A percentile compares a stretch with the other conserved stretches of the same genome.
Conservation (phyloP, 306 rosid genomes). For the Calophaca sinica region DNA sequence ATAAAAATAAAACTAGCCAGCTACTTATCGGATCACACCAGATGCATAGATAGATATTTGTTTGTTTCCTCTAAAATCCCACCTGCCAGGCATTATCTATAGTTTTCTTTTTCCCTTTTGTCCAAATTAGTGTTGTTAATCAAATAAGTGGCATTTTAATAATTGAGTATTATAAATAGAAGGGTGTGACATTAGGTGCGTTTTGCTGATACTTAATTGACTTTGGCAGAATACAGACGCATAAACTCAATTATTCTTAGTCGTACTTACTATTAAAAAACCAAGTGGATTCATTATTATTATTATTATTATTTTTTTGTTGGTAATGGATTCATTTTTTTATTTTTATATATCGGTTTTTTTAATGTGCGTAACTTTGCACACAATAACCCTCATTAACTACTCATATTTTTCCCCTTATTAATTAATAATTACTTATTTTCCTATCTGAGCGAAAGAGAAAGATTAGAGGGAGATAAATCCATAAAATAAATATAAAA, state of each 20-base stretch:
- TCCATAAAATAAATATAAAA: too few relatives aligned
- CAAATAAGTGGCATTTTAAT: slow-evolving; percentile 12
- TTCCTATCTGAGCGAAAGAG: too few relatives aligned
- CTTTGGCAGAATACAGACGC: slow-evolving; percentile 5
- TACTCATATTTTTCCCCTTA: too few relatives aligned
- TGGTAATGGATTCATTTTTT: neutral
- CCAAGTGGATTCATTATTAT: too few relatives aligned
- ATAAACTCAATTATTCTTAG: neutral
- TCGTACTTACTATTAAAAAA: neutral
- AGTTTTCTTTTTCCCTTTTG: neutral
- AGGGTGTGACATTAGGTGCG: neutral
- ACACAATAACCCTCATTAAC: too few relatives aligned
- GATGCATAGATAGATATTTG: slow-evolving; percentile 4
- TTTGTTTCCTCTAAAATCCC: slow-evolving; percentile 37
- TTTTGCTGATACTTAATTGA: slow-evolving; percentile 1
- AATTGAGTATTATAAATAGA: slow-evolving; percentile 5
- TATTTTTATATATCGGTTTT: neutral
- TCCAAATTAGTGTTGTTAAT: neutral
- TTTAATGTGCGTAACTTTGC: too few relatives aligned
- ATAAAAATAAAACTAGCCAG: slow-evolving; percentile 12
- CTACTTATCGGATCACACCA: slow-evolving; percentile 33
- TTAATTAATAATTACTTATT: too few relatives aligned
- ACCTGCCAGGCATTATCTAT: slow-evolving; percentile 22
- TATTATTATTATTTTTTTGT: too few relatives aligned
- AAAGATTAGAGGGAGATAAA: too few relatives aligned